Percentiles rank a stretch among this genome's conserved stretches.
Conservation (phyloP, 352 stramenopile genomes). For the Pythium brassicae region DNA sequence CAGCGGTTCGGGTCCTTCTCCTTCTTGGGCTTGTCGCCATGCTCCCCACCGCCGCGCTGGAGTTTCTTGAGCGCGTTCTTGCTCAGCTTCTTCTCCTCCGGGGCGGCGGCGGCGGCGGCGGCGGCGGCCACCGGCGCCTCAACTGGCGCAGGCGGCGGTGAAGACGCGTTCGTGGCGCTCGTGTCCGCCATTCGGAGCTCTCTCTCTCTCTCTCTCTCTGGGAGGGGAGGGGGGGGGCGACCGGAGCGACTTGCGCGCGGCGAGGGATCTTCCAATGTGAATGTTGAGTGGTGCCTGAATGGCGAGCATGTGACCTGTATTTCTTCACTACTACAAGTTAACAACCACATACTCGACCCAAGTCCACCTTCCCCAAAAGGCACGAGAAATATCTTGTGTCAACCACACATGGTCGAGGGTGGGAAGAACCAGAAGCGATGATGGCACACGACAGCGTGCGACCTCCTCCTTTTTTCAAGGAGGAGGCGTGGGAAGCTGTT, state of each 20-base stretch:
- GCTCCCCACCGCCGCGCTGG: constrained; percentile 73
- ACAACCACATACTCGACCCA: too few species aligned
- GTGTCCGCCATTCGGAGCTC: constrained; percentile 9
- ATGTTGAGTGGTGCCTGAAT: not conserved
- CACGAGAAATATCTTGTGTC: too few species aligned
- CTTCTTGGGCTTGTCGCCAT: constrained; percentile 90
- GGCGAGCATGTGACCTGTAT: not conserved
- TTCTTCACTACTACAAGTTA: not conserved
- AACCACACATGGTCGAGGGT: too few species aligned
- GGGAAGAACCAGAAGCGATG: too few species aligned
- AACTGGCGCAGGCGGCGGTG: constrained; percentile 15
- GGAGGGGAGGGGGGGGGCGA: not conserved
- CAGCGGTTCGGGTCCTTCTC: constrained; percentile 94
- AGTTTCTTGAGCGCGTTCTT: constrained; percentile 97
- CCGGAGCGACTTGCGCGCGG: not conserved
- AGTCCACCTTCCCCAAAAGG: too few species aligned
- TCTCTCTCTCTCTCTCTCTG: not conserved
- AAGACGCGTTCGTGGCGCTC: constrained; percentile 1
- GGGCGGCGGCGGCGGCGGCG: not conserved
- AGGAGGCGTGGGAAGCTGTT: too few species aligned
- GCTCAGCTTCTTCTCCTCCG: constrained; percentile 79
- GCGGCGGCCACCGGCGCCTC: not conserved
- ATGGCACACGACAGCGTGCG: too few species aligned
- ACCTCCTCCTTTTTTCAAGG: not conserved
- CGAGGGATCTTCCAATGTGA: not conserved